Percentiles rank a stretch among this genome's conserved stretches.
Evolutionary conservation across 176 grass and related monocot genomes (phyloP).

Genomic region (Oryza glaberrima): DNA sequence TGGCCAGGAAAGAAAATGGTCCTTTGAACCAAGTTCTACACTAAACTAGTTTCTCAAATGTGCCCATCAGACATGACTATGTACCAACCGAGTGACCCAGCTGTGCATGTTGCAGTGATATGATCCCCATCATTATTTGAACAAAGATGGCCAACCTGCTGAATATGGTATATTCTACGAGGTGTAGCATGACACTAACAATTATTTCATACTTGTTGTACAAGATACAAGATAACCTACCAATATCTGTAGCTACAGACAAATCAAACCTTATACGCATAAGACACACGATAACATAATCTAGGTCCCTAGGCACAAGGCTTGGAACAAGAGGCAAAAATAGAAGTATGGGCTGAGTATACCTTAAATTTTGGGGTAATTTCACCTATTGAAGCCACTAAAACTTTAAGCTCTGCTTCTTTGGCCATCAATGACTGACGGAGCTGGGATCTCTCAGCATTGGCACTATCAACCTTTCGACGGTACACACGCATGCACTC

Average conservation of each 20-base stretch:
- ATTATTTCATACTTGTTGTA: slow-evolving; percentile 27
- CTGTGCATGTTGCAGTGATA: slow-evolving; percentile 10
- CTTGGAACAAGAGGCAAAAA: background rate
- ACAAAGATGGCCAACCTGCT: slow-evolving; percentile 33
- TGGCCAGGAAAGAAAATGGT: background rate
- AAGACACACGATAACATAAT: background rate
- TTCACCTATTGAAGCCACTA: slow-evolving; percentile 80
- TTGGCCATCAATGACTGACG: slow-evolving; percentile 76
- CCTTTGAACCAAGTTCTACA: slow-evolving; percentile 10
- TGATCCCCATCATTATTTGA: slow-evolving; percentile 41
- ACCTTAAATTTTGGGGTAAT: slow-evolving; percentile 66
- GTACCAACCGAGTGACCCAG: slow-evolving; percentile 42
- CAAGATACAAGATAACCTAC: background rate
- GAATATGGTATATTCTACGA: slow-evolving; percentile 39
- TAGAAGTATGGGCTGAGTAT: slow-evolving; percentile 31
- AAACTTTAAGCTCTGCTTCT: slow-evolving; percentile 84
- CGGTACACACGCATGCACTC: slow-evolving; percentile 92
- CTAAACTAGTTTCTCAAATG: background rate
- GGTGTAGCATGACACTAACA: slow-evolving; percentile 24
- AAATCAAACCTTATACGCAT: slow-evolving; percentile 24
- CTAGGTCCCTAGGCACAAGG: slow-evolving; percentile 10
- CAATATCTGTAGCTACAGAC: background rate
- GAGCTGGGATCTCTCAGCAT: slow-evolving; percentile 60
- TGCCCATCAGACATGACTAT: slow-evolving; percentile 36
- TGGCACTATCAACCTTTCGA: slow-evolving; percentile 79